Base-by-base conservation (phyloP, 306 rosid species). In the Fragaria vesca region DNA sequence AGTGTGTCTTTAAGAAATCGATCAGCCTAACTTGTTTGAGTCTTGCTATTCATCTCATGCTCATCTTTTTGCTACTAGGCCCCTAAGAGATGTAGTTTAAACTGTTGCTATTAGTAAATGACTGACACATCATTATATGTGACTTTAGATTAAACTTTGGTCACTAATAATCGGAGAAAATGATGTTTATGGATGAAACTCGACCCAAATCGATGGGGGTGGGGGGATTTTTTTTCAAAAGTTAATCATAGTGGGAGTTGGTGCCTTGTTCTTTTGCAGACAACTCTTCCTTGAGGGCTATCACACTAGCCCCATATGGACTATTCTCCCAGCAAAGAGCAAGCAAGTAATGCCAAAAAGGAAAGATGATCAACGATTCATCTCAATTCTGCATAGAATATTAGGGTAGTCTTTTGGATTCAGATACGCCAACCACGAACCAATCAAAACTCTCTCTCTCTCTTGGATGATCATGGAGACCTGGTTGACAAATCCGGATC, bases 161-260 rank as follows among this genome's bases (percentile, higher is more conserved):
- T 6, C 24, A 8, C 24, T 18, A 26, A 66, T 20, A 36, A 36
- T 66, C 52, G 13, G 20, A 63, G 77, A 58, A 30, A 76, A 52
- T 52, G 43, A 72, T 55, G 78, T 55, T 69, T 13, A 50, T 51
- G 80, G 60, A 74, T 60, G 82, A 46, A 28, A 78, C 6, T 16
- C 11, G 63, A 78, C 80, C 34, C 42, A n/a, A 76, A 76, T 52
- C 36, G 58, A 20, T 47, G 51, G 51, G 51, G 68, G 46, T 16
- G 71, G 72, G n/a, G 78, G 47, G 69, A 66, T 36, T 4, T 40
- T 60, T 86, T 30, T 77, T 85, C 81, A 78, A 91, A 88, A 84
- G 94, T 71, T 81, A 17, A 68, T 46, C 30, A 20, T 66, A 86
- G 93, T 91, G 97, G 91, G 88, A 88, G 89, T 81, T 80, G 94